These are phyloP conservation scores for Penicillium sp. DNA, from an alignment of 2,329 filamentous ascomycete species.

Conservation along the genomic window DNA sequence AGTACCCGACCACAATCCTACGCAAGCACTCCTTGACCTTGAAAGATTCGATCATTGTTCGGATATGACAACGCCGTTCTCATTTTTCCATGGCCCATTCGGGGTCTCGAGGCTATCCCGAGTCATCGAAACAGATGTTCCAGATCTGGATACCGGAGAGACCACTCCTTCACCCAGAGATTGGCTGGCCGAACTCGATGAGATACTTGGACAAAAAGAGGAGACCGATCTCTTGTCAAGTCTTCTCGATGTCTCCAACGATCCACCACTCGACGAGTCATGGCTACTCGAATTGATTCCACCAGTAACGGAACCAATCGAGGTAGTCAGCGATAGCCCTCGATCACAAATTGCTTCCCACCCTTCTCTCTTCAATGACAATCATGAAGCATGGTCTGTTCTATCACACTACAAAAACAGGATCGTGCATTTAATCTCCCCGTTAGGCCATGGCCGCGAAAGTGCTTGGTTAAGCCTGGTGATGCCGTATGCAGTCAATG, in stretches of 20 bases:
- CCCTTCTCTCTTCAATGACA: not conserved
- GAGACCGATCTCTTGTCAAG: not conserved
- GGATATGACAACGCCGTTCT: not conserved
- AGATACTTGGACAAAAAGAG: not conserved
- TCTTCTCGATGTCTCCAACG: not conserved
- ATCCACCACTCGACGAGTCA: not conserved
- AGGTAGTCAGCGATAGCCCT: not conserved
- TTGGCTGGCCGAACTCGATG: conserved; percentile 3
- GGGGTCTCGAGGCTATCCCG: conserved; percentile 18
- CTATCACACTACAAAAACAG: conserved; percentile 27
- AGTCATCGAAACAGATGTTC: not conserved
- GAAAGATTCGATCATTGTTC: conserved; percentile 14
- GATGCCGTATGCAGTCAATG: conserved; percentile 22
- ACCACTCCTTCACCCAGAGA: not conserved
- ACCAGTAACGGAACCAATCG: not conserved
- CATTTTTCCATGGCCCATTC: conserved; percentile 25
- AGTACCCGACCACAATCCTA: conserved; percentile 9
- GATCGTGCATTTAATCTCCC: conserved; percentile 24
- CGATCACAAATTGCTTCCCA: not conserved
- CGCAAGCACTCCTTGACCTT: conserved; percentile 21
- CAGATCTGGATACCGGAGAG: not conserved
- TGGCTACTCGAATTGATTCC: not conserved
- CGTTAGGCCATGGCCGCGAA: conserved; percentile 21
- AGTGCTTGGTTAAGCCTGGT: conserved; percentile 22
- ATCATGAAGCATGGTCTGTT: conserved; percentile 24